Evolutionary conservation across 371 early-diverging fungal species (phyloP).

Genomic region (Apophysomyces trapeziformis): DNA sequence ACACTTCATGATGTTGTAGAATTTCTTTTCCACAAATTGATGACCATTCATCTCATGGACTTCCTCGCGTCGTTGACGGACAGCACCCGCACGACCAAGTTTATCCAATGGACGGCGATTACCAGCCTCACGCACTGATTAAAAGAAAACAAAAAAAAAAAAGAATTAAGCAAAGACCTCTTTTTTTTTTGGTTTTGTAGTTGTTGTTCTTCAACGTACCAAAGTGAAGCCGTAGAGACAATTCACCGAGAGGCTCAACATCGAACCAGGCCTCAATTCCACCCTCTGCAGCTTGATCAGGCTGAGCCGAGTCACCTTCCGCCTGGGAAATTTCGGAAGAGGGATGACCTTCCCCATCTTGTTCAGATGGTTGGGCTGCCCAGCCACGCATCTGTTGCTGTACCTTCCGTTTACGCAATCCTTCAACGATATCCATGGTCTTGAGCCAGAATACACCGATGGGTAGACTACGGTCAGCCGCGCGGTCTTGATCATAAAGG

Average conservation of each 20-base stretch:
- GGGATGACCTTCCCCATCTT: conserved; percentile 6
- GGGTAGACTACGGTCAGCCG: conserved; percentile 68
- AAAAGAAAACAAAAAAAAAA: neutral
- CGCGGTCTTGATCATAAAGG: conserved; percentile 66
- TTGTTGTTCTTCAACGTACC: conserved; percentile 38
- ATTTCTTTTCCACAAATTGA: conserved; percentile 84
- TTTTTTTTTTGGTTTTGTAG: neutral
- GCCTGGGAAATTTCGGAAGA: neutral
- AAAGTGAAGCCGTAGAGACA: conserved; percentile 82
- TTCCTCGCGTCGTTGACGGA: conserved; percentile 83
- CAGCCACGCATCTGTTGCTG: conserved; percentile 44
- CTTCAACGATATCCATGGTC: conserved; percentile 81
- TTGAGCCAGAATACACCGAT: conserved; percentile 86
- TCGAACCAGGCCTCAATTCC: conserved; percentile 89
- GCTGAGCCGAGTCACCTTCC: conserved; percentile 13
- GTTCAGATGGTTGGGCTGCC: neutral
- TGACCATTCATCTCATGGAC: conserved; percentile 91
- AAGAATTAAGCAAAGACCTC: too few species aligned
- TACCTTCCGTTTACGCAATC: conserved; percentile 71
- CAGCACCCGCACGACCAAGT: conserved; percentile 88
- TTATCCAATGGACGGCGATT: conserved; percentile 68
- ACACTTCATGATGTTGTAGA: conserved; percentile 95
- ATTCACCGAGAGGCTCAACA: conserved; percentile 91
- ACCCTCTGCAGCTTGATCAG: conserved; percentile 38
- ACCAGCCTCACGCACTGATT: conserved; percentile 44